Evolutionary conservation across 352 stramenopile species (phyloP), one percentile per base, ranked within the genome.

Genomic region (Elongisporangium undulatum): DNA sequence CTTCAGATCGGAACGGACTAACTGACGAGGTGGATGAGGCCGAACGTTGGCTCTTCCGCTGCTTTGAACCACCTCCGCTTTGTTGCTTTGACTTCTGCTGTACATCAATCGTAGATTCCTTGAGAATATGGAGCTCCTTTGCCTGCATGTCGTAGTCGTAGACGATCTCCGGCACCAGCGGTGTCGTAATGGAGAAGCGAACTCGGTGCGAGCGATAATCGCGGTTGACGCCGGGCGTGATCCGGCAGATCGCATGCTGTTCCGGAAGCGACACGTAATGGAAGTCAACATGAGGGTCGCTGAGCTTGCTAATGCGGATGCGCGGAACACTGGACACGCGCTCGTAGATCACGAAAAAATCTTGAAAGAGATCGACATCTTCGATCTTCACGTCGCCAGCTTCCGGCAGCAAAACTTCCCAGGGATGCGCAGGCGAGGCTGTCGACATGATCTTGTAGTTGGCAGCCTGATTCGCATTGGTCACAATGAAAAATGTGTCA

Each of bases 311-410:
- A 17, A 95, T 78, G n/a, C 82, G 85, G 57, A 93, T 89, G 19
- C 79, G 81, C 15, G 81, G 83, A 12, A 91, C 65, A 56, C 83
- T 90, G 21, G 74, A 61, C 12, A 82, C 73, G 12, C 87, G 85
- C 66, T 95, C 87, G 24, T 94, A 96, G 2, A 96, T 63, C 41
- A 96, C 83, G 26, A 96, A 56, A 49, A 82, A 87, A 7, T 89
- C 61, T n/a, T 86, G 52, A 51, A 93, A 93, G 20, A 96, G 56
- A 62, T 96, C 89, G 10, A 96, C 74, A 56, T 96, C 89, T 45
- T 96, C 89, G 60, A 96, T 90, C 60, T 96, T 94, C 15, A 92
- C 84, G 26, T 87, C 73, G 26, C 59, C 26, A 0, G 82, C 59
- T 26, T 90, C 77, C 2, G 80, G 69, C 13, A 94, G 50, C 39